phyloP scores from a whole-genome alignment of 2,329 filamentous ascomycete genomes.

The Podosphaera fusca region DNA sequence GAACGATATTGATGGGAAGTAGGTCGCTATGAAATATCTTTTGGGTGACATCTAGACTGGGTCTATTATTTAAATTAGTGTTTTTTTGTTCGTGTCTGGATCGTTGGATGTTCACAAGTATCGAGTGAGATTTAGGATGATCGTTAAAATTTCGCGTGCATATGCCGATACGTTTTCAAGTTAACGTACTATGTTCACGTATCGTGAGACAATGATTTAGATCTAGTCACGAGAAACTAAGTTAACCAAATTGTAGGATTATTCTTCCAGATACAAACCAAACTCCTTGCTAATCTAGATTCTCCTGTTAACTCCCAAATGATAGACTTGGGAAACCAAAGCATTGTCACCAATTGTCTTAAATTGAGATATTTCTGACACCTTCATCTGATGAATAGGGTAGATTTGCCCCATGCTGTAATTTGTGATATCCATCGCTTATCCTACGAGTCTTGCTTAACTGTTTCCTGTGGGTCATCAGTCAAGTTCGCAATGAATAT shows the following conservation, averaged over 20 bases:
- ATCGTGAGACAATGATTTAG: neutral
- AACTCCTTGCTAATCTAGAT: neutral
- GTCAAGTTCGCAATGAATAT: neutral
- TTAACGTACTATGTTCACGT: neutral
- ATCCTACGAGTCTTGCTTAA: constrained; percentile 12
- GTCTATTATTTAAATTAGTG: too few relatives aligned
- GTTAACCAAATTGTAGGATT: neutral
- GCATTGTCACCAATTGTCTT: neutral
- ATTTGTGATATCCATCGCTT: neutral
- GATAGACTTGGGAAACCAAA: neutral
- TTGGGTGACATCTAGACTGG: too few relatives aligned
- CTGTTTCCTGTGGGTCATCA: constrained; percentile 14
- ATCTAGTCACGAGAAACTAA: neutral
- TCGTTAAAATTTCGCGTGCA: too few relatives aligned
- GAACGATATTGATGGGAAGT: too few relatives aligned
- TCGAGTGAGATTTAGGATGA: too few relatives aligned
- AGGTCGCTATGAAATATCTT: too few relatives aligned
- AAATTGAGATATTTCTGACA: neutral
- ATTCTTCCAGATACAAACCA: neutral
- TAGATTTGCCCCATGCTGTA: neutral
- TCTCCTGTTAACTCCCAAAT: neutral
- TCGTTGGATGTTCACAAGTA: too few relatives aligned
- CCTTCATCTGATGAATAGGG: neutral
- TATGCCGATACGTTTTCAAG: too few relatives aligned
- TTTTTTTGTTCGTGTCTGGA: too few relatives aligned